Conservation (phyloP, 371 early-diverging fungal species). For the Capniomyces stellatus region DNA sequence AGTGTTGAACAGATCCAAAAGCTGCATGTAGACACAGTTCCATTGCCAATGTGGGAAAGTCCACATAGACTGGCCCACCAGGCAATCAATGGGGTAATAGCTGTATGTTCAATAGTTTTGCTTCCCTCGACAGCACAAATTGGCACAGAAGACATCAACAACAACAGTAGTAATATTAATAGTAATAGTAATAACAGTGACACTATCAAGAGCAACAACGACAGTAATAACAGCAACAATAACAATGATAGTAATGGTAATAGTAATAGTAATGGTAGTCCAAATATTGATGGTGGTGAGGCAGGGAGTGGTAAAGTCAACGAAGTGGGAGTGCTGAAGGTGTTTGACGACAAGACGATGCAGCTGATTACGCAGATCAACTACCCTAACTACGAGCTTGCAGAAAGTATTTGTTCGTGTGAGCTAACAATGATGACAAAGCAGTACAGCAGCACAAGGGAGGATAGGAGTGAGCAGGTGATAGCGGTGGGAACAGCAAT, state of each 20-base stretch:
- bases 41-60: constrained; percentile 36
- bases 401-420: constrained; percentile 14
- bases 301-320: constrained; percentile 4
- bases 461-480: constrained; percentile 9
- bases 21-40: constrained; percentile 56
- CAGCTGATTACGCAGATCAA: constrained; percentile 22
- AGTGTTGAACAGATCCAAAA: constrained; percentile 57
- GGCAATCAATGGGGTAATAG: constrained; percentile 31
- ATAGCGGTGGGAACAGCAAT: constrained; percentile 45
- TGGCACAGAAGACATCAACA: neutral
- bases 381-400: constrained; percentile 16
- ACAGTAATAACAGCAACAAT: no score
- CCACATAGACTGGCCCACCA: constrained; percentile 51
- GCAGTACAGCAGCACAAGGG: neutral
- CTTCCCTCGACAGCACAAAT: neutral
- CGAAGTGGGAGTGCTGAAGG: constrained; percentile 33
- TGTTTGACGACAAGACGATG: constrained; percentile 55
- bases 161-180: no score
- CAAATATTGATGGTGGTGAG: neutral
- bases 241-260: neutral
- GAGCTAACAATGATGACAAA: neutral
- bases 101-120: constrained; percentile 30
- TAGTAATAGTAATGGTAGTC: neutral
- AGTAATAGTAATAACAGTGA: no score
- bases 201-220: no score